Evolutionary conservation across 108 stramenopile genomes (phyloP).

Genomic region (Licmophora abbreviata): DNA sequence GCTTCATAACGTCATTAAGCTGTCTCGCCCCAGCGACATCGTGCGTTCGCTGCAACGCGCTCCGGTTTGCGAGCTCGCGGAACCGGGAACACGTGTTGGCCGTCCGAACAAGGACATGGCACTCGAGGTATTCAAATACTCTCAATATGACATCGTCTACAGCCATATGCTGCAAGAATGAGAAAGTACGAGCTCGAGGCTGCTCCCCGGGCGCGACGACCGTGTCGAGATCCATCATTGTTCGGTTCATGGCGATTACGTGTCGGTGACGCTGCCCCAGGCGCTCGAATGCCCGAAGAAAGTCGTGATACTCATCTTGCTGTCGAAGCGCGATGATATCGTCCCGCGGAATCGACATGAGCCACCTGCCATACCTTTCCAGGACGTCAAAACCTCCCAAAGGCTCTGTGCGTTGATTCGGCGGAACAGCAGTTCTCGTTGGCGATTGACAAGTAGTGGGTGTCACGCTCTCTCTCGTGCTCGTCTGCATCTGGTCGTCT

Average conservation of each 20-base stretch:
- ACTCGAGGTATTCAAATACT: conserved; percentile 62
- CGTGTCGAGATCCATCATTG: conserved; percentile 13
- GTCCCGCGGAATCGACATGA: conserved; percentile 59
- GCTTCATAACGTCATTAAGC: conserved; percentile 50
- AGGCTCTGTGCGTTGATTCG: no score
- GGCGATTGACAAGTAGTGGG: no score
- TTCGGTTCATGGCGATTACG: conserved; percentile 32
- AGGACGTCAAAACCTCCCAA: conserved; percentile 47
- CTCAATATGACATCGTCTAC: conserved; percentile 67
- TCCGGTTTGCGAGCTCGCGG: conserved; percentile 36
- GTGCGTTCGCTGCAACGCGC: conserved; percentile 47
- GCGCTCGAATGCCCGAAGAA: conserved; percentile 46
- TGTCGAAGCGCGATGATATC: conserved; percentile 46
- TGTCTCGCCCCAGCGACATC: conserved; percentile 38
- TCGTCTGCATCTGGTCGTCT: no score
- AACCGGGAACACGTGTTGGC: conserved; percentile 57
- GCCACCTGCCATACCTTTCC: conserved; percentile 59
- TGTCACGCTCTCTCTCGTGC: no score
- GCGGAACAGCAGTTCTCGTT: no score
- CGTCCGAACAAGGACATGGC: conserved; percentile 46
- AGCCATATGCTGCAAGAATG: conserved; percentile 50
- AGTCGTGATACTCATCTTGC: conserved; percentile 53
- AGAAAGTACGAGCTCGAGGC: conserved; percentile 3
- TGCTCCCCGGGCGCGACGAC: conserved; percentile 7
- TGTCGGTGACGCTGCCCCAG: conserved; percentile 54